These are phyloP conservation scores for Populus davidiana DNA, from an alignment of 345 rosid species.

Conservation along the genomic window DNA sequence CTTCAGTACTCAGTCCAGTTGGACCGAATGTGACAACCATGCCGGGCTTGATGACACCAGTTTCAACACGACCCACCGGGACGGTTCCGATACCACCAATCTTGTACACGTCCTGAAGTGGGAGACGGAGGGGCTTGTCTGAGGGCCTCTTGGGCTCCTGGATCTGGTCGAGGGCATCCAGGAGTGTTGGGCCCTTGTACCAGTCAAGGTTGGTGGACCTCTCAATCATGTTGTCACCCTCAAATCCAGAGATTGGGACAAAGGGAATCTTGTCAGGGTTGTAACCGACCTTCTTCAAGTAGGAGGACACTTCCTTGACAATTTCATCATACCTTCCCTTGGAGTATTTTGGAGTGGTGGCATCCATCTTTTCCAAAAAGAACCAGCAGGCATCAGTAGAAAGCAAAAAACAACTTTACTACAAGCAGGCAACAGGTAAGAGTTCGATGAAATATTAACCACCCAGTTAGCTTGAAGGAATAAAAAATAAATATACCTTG, in stretches of 20 bases:
- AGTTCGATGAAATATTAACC: too few relatives aligned
- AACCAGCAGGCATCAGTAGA: neutral
- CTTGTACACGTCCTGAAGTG: slow-evolving; percentile 64
- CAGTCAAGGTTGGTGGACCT: slow-evolving; percentile 46
- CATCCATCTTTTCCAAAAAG: slow-evolving; percentile 1
- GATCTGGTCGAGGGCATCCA: slow-evolving; percentile 37
- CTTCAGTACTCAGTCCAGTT: slow-evolving; percentile 74
- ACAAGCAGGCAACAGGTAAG: too few relatives aligned
- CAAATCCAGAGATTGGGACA: slow-evolving; percentile 19
- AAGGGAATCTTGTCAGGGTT: slow-evolving; percentile 12
- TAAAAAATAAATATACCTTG: slow-evolving; percentile 37
- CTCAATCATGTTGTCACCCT: slow-evolving; percentile 49
- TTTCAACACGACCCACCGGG: slow-evolving; percentile 54
- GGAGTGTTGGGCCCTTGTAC: slow-evolving; percentile 47
- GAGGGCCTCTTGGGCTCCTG: slow-evolving; percentile 43
- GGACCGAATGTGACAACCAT: slow-evolving; percentile 78
- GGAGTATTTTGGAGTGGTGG: slow-evolving; percentile 2
- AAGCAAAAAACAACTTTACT: too few relatives aligned
- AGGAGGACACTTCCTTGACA: slow-evolving; percentile 8
- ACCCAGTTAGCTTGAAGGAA: too few relatives aligned
- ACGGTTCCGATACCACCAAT: slow-evolving; percentile 63
- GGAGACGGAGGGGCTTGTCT: slow-evolving; percentile 54
- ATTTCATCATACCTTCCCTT: slow-evolving; percentile 14
- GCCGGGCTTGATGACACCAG: slow-evolving; percentile 64
- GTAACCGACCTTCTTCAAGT: slow-evolving; percentile 12